phyloP scores from a whole-genome alignment of 768 basidiomycete genomes.

The Leccinum broughii region DNA sequence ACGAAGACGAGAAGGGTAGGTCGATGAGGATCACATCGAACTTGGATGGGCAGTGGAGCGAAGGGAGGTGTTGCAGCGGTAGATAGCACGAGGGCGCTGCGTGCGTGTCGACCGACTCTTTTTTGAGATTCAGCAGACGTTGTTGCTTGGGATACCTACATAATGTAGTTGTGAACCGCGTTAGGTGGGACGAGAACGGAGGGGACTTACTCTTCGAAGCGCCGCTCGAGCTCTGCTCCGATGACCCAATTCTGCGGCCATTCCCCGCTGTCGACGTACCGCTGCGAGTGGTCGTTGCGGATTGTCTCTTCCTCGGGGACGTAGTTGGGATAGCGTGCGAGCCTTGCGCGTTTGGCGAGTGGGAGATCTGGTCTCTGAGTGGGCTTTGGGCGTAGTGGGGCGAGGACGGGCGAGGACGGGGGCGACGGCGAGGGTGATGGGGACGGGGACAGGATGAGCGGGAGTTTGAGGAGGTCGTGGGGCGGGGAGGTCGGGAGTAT shows the following conservation, averaged over 20 bases:
- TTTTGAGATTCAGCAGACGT: conserved; percentile 80
- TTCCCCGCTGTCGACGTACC: conserved; percentile 88
- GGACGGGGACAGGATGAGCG: conserved; percentile 58
- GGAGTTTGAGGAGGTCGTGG: conserved; percentile 52
- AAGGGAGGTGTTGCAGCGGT: conserved; percentile 54
- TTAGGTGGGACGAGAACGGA: not conserved
- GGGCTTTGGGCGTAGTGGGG: conserved; percentile 34
- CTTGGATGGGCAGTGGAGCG: conserved; percentile 57
- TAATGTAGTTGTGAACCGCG: not conserved
- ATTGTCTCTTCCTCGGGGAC: conserved; percentile 95
- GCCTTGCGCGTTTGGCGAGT: conserved; percentile 73
- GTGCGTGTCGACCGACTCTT: conserved; percentile 66
- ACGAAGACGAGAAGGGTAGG: conserved; percentile 84
- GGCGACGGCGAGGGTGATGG: conserved; percentile 52
- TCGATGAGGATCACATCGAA: conserved; percentile 93
- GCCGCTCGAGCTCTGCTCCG: conserved; percentile 82
- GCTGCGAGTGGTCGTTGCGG: conserved; percentile 89
- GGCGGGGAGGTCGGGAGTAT: conserved; percentile 56
- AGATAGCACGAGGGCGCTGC: conserved; percentile 77
- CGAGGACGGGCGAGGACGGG: conserved; percentile 44
- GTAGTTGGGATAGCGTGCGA: conserved; percentile 75
- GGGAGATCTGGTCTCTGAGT: conserved; percentile 51
- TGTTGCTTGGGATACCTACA: conserved; percentile 92
- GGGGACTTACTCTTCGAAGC: conserved; percentile 88
- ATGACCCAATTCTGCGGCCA: conserved; percentile 95